Conservation (phyloP, 1,284 basidiomycete species). For the Pyrrhoderma noxium region DNA sequence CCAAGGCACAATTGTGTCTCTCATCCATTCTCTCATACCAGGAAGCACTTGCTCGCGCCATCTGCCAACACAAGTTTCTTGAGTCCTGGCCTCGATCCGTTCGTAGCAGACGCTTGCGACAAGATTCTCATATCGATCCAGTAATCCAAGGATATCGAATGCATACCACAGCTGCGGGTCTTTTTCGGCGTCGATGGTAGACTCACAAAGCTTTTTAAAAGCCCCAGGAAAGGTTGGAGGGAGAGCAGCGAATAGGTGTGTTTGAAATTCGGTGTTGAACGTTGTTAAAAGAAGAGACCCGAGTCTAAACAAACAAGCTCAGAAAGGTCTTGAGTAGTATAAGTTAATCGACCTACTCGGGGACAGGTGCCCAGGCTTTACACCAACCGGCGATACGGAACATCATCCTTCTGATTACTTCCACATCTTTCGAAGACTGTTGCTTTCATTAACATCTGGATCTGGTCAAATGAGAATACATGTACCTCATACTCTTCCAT, state of each 20-base stretch:
- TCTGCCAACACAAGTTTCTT: slow-evolving; percentile 55
- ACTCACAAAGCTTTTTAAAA: slow-evolving; percentile 55
- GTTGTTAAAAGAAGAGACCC: slow-evolving; percentile 50
- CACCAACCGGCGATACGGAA: slow-evolving; percentile 59
- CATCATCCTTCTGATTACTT: slow-evolving; percentile 45
- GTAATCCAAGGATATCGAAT: slow-evolving; percentile 68
- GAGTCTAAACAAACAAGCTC: slow-evolving; percentile 26
- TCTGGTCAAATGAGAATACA: neutral
- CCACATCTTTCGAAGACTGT: slow-evolving; percentile 41
- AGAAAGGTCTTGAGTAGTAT: slow-evolving; percentile 1
- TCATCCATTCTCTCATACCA: slow-evolving; percentile 65
- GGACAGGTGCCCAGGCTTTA: slow-evolving; percentile 51
- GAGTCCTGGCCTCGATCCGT: slow-evolving; percentile 69
- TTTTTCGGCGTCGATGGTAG: slow-evolving; percentile 41
- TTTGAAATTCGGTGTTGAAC: slow-evolving; percentile 63
- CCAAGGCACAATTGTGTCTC: slow-evolving; percentile 74
- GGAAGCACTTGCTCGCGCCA: slow-evolving; percentile 67
- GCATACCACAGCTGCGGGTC: slow-evolving; percentile 42
- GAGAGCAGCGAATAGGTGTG: slow-evolving; percentile 58
- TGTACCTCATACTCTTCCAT: slow-evolving; percentile 57
- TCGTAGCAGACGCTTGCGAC: slow-evolving; percentile 80
- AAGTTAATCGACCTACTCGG: slow-evolving; percentile 37
- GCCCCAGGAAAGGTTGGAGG: slow-evolving; percentile 57
- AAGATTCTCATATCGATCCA: slow-evolving; percentile 80
- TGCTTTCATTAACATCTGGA: neutral